Evolutionary conservation across 73 alveolate genomes (phyloP), one percentile per base, ranked within the genome.

Genomic region (Tetrahymena elliotti): DNA sequence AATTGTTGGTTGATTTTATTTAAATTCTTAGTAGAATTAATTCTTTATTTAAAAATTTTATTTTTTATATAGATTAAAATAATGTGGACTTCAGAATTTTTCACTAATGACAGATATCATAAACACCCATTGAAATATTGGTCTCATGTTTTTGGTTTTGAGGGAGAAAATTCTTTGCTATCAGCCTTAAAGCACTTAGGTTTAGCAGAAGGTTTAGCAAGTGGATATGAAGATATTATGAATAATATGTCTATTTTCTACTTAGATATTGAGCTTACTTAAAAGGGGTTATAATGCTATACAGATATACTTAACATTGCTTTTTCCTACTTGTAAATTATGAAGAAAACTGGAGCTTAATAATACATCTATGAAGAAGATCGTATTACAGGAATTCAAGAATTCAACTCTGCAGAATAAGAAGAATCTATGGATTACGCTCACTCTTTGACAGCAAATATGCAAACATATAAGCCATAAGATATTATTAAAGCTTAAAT

Each of bases 291-390:
- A 33, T 94, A 93, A 27, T 84, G 95, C 83, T 96, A 96, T 84
- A 95, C 38, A 52, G 97, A 96, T 68, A 97, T 97, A 1, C 93
- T 97, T 4, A 95, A 96, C 88, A 96, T 97, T 38, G 95, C 94
- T 33, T 97, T 95, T 84, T 93, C 96, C 27, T 98, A 98, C 93
- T 53, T 98, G 15, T 41, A 96, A 83, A 94, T 94, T 68, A 83
- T 98, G 33, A 97, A 97, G 88, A 84, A 94, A 84, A 96, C 95
- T 95, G 98, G 97, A 47, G 94, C 95, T 16, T 92, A 97, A 92
- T 83, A 98, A 52, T 97, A 95, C 53, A 94, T 97, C 39, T 95
- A 84, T 93, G 96, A 97, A 92, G 99, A 98, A 97, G 41, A 93
- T 35, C 95, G 95, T 38, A 84, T 92, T 52, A 93, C 93, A 40